A percentile compares a stretch with the other conserved stretches of the same genome.
Evolutionary conservation across 768 basidiomycete species (phyloP).

Genomic region (Baorangia bicolor): DNA sequence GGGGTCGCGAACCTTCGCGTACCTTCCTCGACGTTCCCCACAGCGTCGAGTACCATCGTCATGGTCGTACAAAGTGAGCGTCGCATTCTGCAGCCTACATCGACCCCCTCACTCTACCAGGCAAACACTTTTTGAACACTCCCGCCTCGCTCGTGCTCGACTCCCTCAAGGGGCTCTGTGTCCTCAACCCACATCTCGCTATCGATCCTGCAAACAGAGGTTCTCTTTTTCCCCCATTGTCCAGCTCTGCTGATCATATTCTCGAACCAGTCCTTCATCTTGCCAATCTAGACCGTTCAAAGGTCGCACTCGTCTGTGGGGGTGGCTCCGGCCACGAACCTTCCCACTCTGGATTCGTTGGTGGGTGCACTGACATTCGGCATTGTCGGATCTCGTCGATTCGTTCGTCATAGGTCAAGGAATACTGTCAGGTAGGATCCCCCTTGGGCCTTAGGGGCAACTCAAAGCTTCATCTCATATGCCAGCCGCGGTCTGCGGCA

Average conservation of each 20-base stretch:
- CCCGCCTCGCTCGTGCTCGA: slow-evolving; percentile 72
- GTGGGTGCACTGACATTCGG: slow-evolving; percentile 37
- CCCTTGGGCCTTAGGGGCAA: background rate
- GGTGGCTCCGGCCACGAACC: slow-evolving; percentile 93
- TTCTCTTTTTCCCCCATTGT: slow-evolving; percentile 24
- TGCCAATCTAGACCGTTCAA: slow-evolving; percentile 52
- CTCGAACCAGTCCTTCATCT: slow-evolving; percentile 56
- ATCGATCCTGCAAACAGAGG: slow-evolving; percentile 75
- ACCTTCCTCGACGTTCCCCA: background rate
- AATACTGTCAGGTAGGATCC: slow-evolving; percentile 61
- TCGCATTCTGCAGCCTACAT: background rate
- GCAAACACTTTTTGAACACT: slow-evolving; percentile 79
- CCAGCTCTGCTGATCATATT: background rate
- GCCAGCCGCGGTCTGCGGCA: slow-evolving; percentile 79
- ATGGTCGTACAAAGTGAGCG: background rate
- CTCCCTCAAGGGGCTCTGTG: slow-evolving; percentile 70
- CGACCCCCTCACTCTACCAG: background rate
- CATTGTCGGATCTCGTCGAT: background rate
- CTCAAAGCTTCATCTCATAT: background rate
- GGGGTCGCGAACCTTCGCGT: slow-evolving; percentile 9
- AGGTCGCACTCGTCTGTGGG: slow-evolving; percentile 78
- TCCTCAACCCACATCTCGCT: slow-evolving; percentile 66
- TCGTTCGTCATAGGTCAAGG: slow-evolving; percentile 54
- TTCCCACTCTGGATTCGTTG: slow-evolving; percentile 87
- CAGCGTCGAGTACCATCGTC: background rate